A percentile compares a stretch with the other conserved stretches of the same genome.
phyloP scores from a whole-genome alignment of 73 alveolate genomes.

The Paraurostyla sp. region DNA sequence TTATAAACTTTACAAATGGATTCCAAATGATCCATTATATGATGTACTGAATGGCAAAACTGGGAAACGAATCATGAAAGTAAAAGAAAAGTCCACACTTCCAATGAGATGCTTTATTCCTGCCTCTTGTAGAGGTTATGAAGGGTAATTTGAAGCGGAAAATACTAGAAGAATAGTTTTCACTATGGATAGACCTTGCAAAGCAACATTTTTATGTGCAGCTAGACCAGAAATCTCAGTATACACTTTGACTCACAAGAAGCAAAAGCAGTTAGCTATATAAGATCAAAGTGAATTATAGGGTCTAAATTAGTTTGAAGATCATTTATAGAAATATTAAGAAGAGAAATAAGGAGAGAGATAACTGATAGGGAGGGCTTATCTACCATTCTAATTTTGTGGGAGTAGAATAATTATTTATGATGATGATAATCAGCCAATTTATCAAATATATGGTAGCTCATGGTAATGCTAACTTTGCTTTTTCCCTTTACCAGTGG shows the following conservation, averaged over 20 bases:
- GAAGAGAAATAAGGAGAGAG: conserved; percentile 18
- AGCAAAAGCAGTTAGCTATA: not conserved
- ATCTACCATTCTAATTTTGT: conserved; percentile 21
- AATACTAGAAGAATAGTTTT: conserved; percentile 33
- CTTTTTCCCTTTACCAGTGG: conserved; percentile 4
- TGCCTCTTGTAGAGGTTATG: conserved; percentile 43
- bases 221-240: conserved; percentile 56
- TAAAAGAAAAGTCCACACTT: conserved; percentile 22
- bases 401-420: not conserved
- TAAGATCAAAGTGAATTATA: not conserved
- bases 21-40: conserved; percentile 16
- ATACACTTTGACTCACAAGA: not conserved
- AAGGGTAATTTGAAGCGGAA: conserved; percentile 36
- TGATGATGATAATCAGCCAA: conserved; percentile 49
- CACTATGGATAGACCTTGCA: conserved; percentile 26
- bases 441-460: conserved; percentile 5
- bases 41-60: not conserved
- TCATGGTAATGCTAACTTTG: conserved; percentile 14
- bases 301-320: not conserved
- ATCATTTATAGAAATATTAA: not conserved
- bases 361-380: conserved; percentile 23
- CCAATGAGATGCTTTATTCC: conserved; percentile 37
- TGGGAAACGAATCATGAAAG: conserved; percentile 34
- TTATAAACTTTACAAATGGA: conserved; percentile 35
- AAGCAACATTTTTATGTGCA: conserved; percentile 43